These are phyloP conservation scores for Platanus orientalis DNA, from an alignment of 164 flowering plant genomes.

Conservation along the genomic window DNA sequence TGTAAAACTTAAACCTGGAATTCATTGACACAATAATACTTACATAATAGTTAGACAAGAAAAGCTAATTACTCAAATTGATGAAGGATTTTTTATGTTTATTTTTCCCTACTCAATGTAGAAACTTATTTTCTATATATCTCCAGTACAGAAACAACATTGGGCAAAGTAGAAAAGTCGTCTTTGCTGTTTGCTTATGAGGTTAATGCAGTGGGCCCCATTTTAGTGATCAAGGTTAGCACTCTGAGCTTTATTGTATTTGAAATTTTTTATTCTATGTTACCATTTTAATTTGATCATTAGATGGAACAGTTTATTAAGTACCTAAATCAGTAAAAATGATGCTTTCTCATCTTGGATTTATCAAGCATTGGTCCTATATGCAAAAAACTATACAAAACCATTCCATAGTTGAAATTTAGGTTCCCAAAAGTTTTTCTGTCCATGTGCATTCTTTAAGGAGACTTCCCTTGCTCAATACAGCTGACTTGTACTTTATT, in stretches of 20 bases:
- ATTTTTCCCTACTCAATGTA: not conserved
- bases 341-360: no score
- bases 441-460: not conserved
- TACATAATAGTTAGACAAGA: not conserved
- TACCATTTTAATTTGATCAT: not conserved
- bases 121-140: constrained; percentile 9
- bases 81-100: not conserved
- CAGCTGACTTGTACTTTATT: not conserved
- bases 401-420: not conserved
- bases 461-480: not conserved
- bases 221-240: constrained; percentile 75
- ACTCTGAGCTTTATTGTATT: not conserved
- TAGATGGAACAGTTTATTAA: not conserved
- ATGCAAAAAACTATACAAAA: not conserved
- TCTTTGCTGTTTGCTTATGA: constrained; percentile 80
- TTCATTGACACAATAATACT: no score
- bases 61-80: not conserved
- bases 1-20: not conserved
- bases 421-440: not conserved
- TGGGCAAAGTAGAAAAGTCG: constrained; percentile 73
- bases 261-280: not conserved
- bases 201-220: constrained; percentile 93
- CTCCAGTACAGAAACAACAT: constrained; percentile 77
- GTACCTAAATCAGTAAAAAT: no score
- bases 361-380: no score